phyloP scores from a whole-genome alignment of 2,329 filamentous ascomycete genomes.

The Aspergillus intermedius region DNA sequence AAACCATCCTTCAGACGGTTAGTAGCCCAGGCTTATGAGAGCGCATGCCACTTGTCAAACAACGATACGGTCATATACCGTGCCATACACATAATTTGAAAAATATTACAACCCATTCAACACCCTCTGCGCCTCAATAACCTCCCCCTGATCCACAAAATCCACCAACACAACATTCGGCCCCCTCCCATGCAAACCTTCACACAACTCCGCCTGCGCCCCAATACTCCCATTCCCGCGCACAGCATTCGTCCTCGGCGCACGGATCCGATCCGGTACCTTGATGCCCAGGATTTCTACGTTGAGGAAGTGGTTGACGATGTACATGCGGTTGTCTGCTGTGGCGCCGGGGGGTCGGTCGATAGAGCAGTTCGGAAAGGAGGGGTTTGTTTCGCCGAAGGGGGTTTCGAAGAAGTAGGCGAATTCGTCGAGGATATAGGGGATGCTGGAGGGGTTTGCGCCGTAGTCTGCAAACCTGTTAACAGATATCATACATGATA shows the following conservation, averaged over 20 bases:
- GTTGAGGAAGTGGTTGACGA: conserved; percentile 46
- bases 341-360: conserved; percentile 37
- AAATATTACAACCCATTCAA: conserved; percentile 29
- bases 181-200: conserved; percentile 29
- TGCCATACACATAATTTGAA: neutral
- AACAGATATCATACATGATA: neutral
- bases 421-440: conserved; percentile 41
- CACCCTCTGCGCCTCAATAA: conserved; percentile 34
- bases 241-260: conserved; percentile 38
- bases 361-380: conserved; percentile 39
- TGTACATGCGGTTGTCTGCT: conserved; percentile 38
- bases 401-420: conserved; percentile 44
- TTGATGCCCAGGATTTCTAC: conserved; percentile 35
- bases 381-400: conserved; percentile 35
- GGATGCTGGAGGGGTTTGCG: conserved; percentile 30
- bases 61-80: neutral
- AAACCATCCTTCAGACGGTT: too few species aligned
- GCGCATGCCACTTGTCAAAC: too few species aligned
- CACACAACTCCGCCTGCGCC: conserved; percentile 35
- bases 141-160: conserved; percentile 41
- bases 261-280: conserved; percentile 37
- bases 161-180: conserved; percentile 42
- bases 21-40: too few species aligned
- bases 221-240: conserved; percentile 40
- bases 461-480: conserved; percentile 29